Conservation (phyloP, 176 grass and related monocot genomes). For the Raddia guianensis region DNA sequence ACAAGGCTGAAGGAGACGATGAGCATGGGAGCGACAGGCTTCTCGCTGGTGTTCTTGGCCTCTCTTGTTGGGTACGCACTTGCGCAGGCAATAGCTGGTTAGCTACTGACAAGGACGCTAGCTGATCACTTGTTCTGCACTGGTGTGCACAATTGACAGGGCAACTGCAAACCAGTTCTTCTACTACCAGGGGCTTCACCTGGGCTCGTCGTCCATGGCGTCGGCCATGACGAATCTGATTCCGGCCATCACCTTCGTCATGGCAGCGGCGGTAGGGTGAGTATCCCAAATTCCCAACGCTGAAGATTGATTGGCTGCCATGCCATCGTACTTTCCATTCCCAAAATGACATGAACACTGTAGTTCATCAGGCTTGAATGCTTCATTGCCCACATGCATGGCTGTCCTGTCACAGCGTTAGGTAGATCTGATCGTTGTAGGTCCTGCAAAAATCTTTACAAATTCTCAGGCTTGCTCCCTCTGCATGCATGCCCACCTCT, state of each 20-base stretch:
- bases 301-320: not conserved
- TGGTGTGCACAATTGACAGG: slow-evolving; percentile 29
- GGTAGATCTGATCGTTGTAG: too few relatives aligned
- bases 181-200: slow-evolving; percentile 56
- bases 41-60: slow-evolving; percentile 65
- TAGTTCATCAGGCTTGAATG: not conserved
- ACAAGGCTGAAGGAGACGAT: slow-evolving; percentile 42
- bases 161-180: slow-evolving; percentile 60
- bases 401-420: too few relatives aligned
- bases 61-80: slow-evolving; percentile 61
- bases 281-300: not conserved
- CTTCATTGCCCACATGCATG: not conserved
- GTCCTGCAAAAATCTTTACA: too few relatives aligned
- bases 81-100: too few relatives aligned
- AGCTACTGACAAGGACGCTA: too few relatives aligned
- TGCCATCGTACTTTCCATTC: not conserved
- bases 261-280: slow-evolving; percentile 71
- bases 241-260: slow-evolving; percentile 69
- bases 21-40: slow-evolving; percentile 44
- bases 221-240: slow-evolving; percentile 70
- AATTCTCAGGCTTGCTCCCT: too few relatives aligned
- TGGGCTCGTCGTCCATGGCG: slow-evolving; percentile 67
- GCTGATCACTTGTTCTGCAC: not conserved
- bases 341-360: not conserved
- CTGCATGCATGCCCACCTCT: too few relatives aligned